These are phyloP conservation scores for Mollisia scopiformis DNA, from an alignment of 2,329 filamentous ascomycete genomes.

Conservation along the genomic window DNA sequence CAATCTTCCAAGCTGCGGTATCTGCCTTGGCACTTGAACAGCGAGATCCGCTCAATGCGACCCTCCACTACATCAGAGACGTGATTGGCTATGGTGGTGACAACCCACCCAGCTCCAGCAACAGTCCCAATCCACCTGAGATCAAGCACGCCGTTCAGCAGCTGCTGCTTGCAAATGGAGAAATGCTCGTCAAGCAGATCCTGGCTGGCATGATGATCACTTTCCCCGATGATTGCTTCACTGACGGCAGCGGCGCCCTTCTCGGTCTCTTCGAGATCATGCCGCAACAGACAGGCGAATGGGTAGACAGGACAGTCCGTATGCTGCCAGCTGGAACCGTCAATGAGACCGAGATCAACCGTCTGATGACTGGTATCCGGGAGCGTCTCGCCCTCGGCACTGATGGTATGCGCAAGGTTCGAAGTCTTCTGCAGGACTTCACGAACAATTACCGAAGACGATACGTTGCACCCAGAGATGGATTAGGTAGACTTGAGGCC, in stretches of 20 bases:
- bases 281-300: conserved; percentile 76
- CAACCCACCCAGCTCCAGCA: conserved; percentile 66
- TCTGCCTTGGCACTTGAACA: conserved; percentile 88
- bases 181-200: conserved; percentile 81
- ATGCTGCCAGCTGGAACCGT: conserved; percentile 84
- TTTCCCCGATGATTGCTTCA: conserved; percentile 93
- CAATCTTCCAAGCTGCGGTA: conserved; percentile 85
- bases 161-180: conserved; percentile 71
- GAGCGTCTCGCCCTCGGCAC: conserved; percentile 72
- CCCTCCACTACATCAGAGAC: conserved; percentile 90
- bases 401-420: conserved; percentile 72
- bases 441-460: conserved; percentile 91
- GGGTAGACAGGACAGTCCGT: conserved; percentile 83
- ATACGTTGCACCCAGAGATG: conserved; percentile 94
- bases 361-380: conserved; percentile 78
- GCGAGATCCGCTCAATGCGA: conserved; percentile 86
- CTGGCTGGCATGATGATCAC: conserved; percentile 99
- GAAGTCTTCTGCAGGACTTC: conserved; percentile 90
- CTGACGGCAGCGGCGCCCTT: conserved; percentile 91
- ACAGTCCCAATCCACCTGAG: conserved; percentile 65
- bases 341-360: conserved; percentile 76
- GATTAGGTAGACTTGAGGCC: conserved; percentile 84
- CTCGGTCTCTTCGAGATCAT: conserved; percentile 87
- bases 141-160: conserved; percentile 74
- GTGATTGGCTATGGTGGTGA: conserved; percentile 85